Conservation (phyloP, 805 yeast genomes). For the Torulaspora microellipsoides region DNA sequence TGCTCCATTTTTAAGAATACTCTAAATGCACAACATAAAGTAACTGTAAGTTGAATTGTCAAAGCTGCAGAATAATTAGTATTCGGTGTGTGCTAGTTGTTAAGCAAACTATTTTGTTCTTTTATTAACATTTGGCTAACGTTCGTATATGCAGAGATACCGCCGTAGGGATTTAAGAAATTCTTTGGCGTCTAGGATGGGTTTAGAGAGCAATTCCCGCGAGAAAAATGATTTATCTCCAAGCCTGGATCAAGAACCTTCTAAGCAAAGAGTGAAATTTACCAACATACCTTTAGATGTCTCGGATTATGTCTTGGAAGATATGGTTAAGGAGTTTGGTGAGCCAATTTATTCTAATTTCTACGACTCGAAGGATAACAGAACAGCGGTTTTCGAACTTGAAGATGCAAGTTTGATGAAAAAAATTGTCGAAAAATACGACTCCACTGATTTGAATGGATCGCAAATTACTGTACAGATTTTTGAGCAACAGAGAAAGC, state of each 20-base stretch:
- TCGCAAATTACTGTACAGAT: constrained; percentile 22
- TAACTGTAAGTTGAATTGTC: constrained; percentile 16
- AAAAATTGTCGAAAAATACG: constrained; percentile 22
- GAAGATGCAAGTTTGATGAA: constrained; percentile 19
- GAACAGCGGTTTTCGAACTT: constrained; percentile 31
- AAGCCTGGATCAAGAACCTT: constrained; percentile 5
- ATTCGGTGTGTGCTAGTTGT: too few relatives aligned
- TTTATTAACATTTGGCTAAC: not conserved
- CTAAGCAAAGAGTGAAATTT: constrained; percentile 25
- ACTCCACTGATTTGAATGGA: constrained; percentile 23
- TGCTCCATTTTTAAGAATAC: constrained; percentile 5
- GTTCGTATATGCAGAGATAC: constrained; percentile 17
- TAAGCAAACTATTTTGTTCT: not conserved
- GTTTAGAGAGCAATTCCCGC: constrained; percentile 8
- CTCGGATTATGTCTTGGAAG: constrained; percentile 32
- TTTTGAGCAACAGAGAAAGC: constrained; percentile 16
- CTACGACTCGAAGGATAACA: constrained; percentile 27
- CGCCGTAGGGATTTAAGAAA: constrained; percentile 35
- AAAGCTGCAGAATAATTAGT: too few relatives aligned
- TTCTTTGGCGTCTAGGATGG: constrained; percentile 26
- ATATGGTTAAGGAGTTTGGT: constrained; percentile 30
- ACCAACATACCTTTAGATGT: constrained; percentile 27
- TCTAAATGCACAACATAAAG: constrained; percentile 12
- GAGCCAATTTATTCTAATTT: constrained; percentile 21
- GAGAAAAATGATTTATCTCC: constrained; percentile 1